Evolutionary conservation across 169 alveolate species (phyloP), one percentile per base, ranked within the genome.

Genomic region (Plasmodium cynomolgi): DNA sequence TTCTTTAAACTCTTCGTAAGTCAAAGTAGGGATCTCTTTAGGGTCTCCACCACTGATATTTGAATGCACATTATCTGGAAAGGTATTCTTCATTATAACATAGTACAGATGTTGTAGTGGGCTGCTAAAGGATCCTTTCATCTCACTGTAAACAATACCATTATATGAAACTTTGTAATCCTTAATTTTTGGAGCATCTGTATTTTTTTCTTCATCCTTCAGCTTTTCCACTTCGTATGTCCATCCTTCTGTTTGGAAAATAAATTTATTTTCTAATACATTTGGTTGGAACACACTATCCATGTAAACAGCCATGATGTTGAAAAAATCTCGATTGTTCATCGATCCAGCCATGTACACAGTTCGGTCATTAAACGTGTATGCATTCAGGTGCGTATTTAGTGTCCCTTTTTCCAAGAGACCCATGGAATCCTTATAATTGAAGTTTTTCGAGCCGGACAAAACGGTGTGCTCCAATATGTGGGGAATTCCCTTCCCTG

Each of bases 21-120:
- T 84, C 83, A 98, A 95, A 41, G 92, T 79, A 26, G 98, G 97
- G n/a, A 98, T 97, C 71, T 81, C 95, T 62, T 93, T 84, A 3
- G 99, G 99, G 88, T 97, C 97, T 8, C 99, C 99, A 15, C 99
- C 99, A 34, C 97, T 94, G 77, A 95, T 97, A 31, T 86, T 95
- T 17, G 95, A 91, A 92, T 98, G 97, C 29, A 96, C 93, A 90
- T 95, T 96, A 68, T 94, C 96, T 58, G 93, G 95, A 95, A 96
- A 84, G n/a, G 37, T 50, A 54, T 75, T 17, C 33, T 83, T 91
- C 92, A 75, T 82, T 39, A 92, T 34, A 75, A 94, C 91, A 34
- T 84, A 82, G 83, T 88, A 29, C 72, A 94, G 33, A 88, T 93
- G 84, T 92, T 73, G 68, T 81, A 84, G 54, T 34, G 83, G 83